These are phyloP conservation scores for Alloascoidea africana DNA, from an alignment of 805 yeast species.

Conservation along the genomic window DNA sequence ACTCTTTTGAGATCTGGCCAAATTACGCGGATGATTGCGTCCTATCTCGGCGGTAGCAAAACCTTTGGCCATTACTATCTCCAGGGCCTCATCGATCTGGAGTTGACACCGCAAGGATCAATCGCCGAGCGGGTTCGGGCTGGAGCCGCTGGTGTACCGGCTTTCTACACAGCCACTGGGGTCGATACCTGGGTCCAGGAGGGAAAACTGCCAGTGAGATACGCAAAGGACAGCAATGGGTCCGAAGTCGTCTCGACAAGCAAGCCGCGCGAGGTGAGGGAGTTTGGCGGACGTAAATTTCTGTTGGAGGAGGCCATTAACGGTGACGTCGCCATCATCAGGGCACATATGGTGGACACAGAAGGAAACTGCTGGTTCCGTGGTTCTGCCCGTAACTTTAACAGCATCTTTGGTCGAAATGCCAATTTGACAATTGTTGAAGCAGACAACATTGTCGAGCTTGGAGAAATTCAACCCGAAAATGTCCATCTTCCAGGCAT, in stretches of 20 bases:
- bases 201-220: slow-evolving; percentile 29
- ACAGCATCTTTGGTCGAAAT: slow-evolving; percentile 27
- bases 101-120: slow-evolving; percentile 36
- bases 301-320: slow-evolving; percentile 26
- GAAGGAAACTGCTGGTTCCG: slow-evolving; percentile 32
- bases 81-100: slow-evolving; percentile 28
- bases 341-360: slow-evolving; percentile 31
- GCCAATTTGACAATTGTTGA: slow-evolving; percentile 32
- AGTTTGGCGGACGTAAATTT: slow-evolving; percentile 26
- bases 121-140: slow-evolving; percentile 33
- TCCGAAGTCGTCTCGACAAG: slow-evolving; percentile 20
- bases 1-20: slow-evolving; percentile 26
- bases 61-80: slow-evolving; percentile 25
- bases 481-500: slow-evolving; percentile 32
- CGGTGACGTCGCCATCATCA: slow-evolving; percentile 34
- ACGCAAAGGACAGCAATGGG: slow-evolving; percentile 18
- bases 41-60: slow-evolving; percentile 31
- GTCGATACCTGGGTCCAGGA: slow-evolving; percentile 35
- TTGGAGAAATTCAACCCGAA: slow-evolving; percentile 27
- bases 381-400: slow-evolving; percentile 32
- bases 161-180: slow-evolving; percentile 33
- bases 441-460: slow-evolving; percentile 32
- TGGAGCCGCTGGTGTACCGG: slow-evolving; percentile 33
- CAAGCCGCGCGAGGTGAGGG: slow-evolving; percentile 26
- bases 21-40: slow-evolving; percentile 26